phyloP scores from a whole-genome alignment of 345 rosid genomes.

The Salix brachista region DNA sequence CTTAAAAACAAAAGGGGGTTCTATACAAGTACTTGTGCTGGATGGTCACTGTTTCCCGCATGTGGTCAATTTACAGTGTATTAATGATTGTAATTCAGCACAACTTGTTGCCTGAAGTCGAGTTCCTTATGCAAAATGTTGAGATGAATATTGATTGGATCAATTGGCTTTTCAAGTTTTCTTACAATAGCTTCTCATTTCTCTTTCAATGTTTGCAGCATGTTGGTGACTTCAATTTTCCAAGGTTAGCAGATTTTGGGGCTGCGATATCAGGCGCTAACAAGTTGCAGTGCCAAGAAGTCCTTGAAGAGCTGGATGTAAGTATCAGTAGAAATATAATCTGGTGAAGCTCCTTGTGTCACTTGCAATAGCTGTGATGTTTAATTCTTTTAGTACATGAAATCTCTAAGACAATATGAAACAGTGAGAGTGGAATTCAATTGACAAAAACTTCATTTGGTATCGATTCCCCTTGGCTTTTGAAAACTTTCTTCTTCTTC shows the following conservation, averaged over 20 bases:
- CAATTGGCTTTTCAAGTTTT: neutral
- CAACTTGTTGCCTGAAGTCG: neutral
- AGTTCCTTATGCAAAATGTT: neutral
- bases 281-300: slow-evolving; percentile 79
- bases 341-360: slow-evolving; percentile 1
- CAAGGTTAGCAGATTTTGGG: slow-evolving; percentile 95
- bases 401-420: neutral
- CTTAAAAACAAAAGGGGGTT: neutral
- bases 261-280: slow-evolving; percentile 97
- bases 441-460: neutral
- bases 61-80: neutral
- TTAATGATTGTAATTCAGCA: neutral
- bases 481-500: neutral
- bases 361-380: neutral
- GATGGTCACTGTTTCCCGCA: neutral
- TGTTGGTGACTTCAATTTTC: slow-evolving; percentile 85
- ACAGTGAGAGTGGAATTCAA: neutral
- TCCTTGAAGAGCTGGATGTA: slow-evolving; percentile 98
- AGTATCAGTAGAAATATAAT: slow-evolving; percentile 26
- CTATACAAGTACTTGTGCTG: neutral
- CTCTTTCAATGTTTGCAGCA: slow-evolving; percentile 53
- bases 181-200: neutral
- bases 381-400: neutral
- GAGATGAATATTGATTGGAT: neutral
- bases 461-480: neutral